Percentiles rank a stretch among this genome's conserved stretches.
phyloP scores from a whole-genome alignment of 2,329 filamentous ascomycete species.

The Colletotrichum euphorbiae region DNA sequence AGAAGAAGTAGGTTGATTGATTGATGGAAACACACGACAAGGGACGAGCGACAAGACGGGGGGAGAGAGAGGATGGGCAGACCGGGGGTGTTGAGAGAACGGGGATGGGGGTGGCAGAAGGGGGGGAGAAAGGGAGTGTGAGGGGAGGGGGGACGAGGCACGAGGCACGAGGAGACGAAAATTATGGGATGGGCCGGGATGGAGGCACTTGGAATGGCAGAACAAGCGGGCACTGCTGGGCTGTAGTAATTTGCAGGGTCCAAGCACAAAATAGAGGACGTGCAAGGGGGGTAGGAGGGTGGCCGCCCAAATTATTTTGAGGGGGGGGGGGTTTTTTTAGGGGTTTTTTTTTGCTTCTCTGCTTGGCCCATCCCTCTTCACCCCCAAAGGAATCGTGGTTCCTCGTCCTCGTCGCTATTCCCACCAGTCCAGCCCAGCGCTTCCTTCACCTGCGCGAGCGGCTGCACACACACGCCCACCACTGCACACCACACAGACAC shows the following conservation, averaged over 20 bases:
- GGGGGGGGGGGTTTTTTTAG: too few species aligned
- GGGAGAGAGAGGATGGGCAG: slow-evolving; percentile 8
- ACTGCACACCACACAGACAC: slow-evolving; percentile 1
- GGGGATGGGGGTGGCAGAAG: slow-evolving; percentile 29
- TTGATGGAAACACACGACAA: slow-evolving; percentile 42
- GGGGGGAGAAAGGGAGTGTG: not conserved
- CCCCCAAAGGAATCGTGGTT: not conserved
- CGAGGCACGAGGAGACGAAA: not conserved
- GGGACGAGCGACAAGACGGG: slow-evolving; percentile 26
- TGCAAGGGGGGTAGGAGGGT: not conserved
- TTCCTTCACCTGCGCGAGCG: slow-evolving; percentile 6
- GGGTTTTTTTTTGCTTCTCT: not conserved
- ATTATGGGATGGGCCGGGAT: slow-evolving; percentile 32
- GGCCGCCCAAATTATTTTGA: not conserved
- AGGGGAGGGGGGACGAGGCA: not conserved
- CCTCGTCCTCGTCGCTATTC: too few species aligned
- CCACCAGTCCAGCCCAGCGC: not conserved
- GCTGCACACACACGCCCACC: slow-evolving; percentile 12
- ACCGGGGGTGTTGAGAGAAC: slow-evolving; percentile 13
- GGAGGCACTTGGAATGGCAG: slow-evolving; percentile 31
- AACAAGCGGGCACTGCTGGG: slow-evolving; percentile 28
- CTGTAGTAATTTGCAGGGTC: slow-evolving; percentile 21
- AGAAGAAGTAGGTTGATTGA: slow-evolving; percentile 42
- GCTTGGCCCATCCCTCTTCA: not conserved
- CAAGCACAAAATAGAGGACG: slow-evolving; percentile 18